Evolutionary conservation across 306 rosid species (phyloP).

Genomic region (Sicyos baderoa): DNA sequence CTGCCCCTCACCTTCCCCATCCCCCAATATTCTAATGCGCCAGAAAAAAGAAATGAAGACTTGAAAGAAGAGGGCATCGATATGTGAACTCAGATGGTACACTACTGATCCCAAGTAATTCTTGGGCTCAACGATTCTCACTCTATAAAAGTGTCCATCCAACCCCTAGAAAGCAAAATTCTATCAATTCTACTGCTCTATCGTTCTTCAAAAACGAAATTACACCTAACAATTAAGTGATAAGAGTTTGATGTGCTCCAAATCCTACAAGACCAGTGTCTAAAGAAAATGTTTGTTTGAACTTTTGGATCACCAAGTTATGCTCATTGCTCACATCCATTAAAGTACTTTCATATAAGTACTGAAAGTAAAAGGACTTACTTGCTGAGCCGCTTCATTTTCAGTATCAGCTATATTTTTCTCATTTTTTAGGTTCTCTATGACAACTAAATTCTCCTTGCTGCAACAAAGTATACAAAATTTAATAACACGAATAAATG

Average conservation of each 20-base stretch:
- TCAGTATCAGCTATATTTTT: constrained; percentile 19
- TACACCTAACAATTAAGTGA: not conserved
- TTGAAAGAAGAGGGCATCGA: not conserved
- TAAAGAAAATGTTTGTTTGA: constrained; percentile 12
- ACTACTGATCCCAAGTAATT: not conserved
- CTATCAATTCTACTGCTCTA: constrained; percentile 2
- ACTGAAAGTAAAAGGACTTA: constrained; percentile 22
- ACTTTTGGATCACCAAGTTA: not conserved
- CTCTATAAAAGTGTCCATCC: too few species aligned
- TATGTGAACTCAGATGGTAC: not conserved
- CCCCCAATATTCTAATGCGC: not conserved
- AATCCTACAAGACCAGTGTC: constrained; percentile 24
- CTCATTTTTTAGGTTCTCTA: constrained; percentile 27
- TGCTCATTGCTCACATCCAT: not conserved
- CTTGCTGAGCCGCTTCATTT: constrained; percentile 35
- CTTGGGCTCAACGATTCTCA: not conserved
- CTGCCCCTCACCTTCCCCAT: not conserved
- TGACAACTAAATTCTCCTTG: constrained; percentile 27
- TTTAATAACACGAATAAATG: not conserved
- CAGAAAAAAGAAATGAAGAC: not conserved
- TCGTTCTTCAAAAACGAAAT: constrained; percentile 5
- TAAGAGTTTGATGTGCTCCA: not conserved
- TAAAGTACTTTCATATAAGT: not conserved
- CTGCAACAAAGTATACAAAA: constrained; percentile 27
- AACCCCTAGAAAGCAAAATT: too few species aligned